Base-by-base conservation (phyloP, 805 yeast genomes). In the Metschnikowia borealis region DNA sequence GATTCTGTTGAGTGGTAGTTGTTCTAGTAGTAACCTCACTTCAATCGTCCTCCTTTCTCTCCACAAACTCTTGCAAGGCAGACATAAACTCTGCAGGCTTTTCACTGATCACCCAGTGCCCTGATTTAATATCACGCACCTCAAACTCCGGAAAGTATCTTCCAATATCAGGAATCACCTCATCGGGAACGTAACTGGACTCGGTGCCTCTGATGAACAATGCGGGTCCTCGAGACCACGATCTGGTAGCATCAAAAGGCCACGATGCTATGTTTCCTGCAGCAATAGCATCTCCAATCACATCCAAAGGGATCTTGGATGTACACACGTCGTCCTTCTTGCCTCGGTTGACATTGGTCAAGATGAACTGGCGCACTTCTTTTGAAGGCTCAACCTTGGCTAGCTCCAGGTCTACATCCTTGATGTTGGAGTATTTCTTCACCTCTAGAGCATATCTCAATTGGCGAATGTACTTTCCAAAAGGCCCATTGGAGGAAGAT, bases 51-150 rank as follows among this genome's bases (percentile, higher is more conserved):
- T 74, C 79, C 46, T 69, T 65, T 45, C 71, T 63, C 50, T 80
- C 82, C 5, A 89, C 74, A 68, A 83, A 91, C 29, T 84, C 85
- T 29, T 73, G 75, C 14, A 87, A 81, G 6, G 70, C 68, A 3
- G 75, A 80, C 21, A 88, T 71, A 55, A 92, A 89, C 61, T 85
- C 95, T 6, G 71, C 59, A 0, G 98, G 96, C 57, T 85, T 85
- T 62, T 92, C 97, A 38, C 89, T 81, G 56, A 89, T 89, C 14
- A 91, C 80, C 96, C 97, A 92, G 66, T 92, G 99, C 1, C 97
- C 97, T 0, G 91, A 81, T 17, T 88, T 84, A 21, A 94, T 71
- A 61, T 87, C 96, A 41, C 79, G 73, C 13, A 87, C 68, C 53
- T 82, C 87, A 61, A 89, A 89, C 23, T 74, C 71, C 0, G 97